A percentile compares a stretch with the other conserved stretches of the same genome.
These are phyloP conservation scores for Fomitiporia mediterranea DNA, from an alignment of 1,284 basidiomycete species.

Conservation along the genomic window DNA sequence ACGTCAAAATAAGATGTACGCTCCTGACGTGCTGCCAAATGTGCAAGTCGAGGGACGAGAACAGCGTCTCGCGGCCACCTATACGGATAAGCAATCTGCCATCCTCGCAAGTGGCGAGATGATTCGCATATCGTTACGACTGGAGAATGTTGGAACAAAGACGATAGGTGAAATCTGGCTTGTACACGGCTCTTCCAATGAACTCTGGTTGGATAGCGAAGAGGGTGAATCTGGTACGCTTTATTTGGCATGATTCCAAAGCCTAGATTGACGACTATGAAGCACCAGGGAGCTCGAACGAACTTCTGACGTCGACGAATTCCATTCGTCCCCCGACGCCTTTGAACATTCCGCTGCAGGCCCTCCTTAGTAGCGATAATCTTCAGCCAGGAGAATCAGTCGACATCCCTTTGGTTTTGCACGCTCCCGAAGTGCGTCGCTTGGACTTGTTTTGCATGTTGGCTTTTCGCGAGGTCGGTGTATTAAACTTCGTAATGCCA, in stretches of 20 bases:
- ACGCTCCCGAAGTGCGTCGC: conserved; percentile 43
- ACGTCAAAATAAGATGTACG: conserved; percentile 59
- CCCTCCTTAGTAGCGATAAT: conserved; percentile 30
- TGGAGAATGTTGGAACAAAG: conserved; percentile 57
- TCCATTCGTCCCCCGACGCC: conserved; percentile 55
- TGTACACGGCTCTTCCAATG: conserved; percentile 52
- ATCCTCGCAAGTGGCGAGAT: conserved; percentile 61
- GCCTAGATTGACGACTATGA: conserved; percentile 16
- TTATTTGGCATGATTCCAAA: conserved; percentile 16
- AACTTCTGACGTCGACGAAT: conserved; percentile 27
- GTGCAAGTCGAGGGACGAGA: conserved; percentile 57
- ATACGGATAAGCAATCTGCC: conserved; percentile 48
- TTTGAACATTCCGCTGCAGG: conserved; percentile 38
- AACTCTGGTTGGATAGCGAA: conserved; percentile 45
- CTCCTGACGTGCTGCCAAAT: conserved; percentile 52
- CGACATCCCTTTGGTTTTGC: conserved; percentile 47
- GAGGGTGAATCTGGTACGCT: conserved; percentile 19
- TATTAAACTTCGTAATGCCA: not conserved
- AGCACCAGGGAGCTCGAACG: conserved; percentile 14
- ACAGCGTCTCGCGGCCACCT: conserved; percentile 52
- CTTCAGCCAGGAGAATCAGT: conserved; percentile 45
- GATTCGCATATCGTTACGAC: conserved; percentile 45
- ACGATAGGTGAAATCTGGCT: conserved; percentile 66
- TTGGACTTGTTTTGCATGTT: conserved; percentile 58
- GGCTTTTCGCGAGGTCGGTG: conserved; percentile 63